Percentiles rank a stretch among this genome's conserved stretches.
Evolutionary conservation across 2,329 filamentous ascomycete genomes (phyloP).

Genomic region (Claviceps humidiphila): DNA sequence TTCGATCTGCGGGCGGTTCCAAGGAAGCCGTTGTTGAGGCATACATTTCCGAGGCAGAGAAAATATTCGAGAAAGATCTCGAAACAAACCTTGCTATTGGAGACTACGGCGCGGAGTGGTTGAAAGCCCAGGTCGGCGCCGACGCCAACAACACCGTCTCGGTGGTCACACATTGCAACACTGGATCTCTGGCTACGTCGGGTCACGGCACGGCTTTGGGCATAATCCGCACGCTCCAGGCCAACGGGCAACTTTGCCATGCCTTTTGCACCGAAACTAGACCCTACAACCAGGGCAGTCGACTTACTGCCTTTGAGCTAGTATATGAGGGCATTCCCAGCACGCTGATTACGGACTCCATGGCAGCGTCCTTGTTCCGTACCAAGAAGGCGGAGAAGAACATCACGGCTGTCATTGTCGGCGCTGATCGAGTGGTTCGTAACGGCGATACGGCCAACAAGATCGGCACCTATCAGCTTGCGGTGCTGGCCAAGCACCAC

Average conservation of each 20-base stretch:
- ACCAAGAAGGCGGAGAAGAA: conserved; percentile 48
- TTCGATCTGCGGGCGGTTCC: conserved; percentile 35
- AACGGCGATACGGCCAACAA: conserved; percentile 99
- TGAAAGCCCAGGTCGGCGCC: conserved; percentile 45
- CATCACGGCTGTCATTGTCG: conserved; percentile 81
- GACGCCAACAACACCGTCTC: conserved; percentile 42
- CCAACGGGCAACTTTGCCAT: conserved; percentile 53
- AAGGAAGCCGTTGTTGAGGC: conserved; percentile 45
- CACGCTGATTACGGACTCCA: conserved; percentile 89
- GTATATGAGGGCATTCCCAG: conserved; percentile 84
- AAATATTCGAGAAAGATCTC: conserved; percentile 77
- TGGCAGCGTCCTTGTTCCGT: conserved; percentile 76
- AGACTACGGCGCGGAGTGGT: conserved; percentile 69
- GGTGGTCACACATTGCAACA: conserved; percentile 97
- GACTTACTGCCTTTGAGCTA: conserved; percentile 92
- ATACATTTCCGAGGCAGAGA: conserved; percentile 70
- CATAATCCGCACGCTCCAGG: conserved; percentile 74
- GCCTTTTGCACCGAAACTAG: conserved; percentile 95
- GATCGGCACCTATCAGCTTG: conserved; percentile 87
- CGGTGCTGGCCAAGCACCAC: conserved; percentile 79
- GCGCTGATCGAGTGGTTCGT: conserved; percentile 85
- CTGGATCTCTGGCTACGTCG: conserved; percentile 88
- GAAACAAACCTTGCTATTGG: conserved; percentile 81
- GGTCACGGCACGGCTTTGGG: conserved; percentile 95
- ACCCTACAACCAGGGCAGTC: conserved; percentile 94